These are phyloP conservation scores for Leccinum rimulosum DNA, from an alignment of 768 basidiomycete genomes.

Conservation along the genomic window DNA sequence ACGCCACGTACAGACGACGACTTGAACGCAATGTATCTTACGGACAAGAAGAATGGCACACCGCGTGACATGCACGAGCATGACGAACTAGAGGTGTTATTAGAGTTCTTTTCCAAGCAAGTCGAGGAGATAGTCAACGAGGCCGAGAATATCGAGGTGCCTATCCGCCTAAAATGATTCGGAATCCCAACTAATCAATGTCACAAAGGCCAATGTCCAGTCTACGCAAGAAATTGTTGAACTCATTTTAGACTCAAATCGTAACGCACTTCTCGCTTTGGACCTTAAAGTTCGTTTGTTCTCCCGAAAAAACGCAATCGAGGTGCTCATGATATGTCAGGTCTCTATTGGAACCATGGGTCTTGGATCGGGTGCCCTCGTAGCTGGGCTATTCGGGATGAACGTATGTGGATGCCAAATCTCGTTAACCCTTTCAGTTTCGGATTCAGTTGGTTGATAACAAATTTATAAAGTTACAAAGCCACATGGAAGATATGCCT, in stretches of 20 bases:
- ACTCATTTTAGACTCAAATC: conserved; percentile 92
- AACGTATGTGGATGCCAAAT: conserved; percentile 60
- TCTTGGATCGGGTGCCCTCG: conserved; percentile 82
- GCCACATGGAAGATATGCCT: conserved; percentile 67
- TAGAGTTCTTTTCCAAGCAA: conserved; percentile 96
- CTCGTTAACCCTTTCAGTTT: conserved; percentile 18
- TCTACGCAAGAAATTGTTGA: conserved; percentile 99
- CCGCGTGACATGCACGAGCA: conserved; percentile 75
- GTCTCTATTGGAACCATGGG: conserved; percentile 96
- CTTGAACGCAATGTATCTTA: conserved; percentile 92
- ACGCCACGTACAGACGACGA: conserved; percentile 71
- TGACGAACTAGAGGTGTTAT: conserved; percentile 86
- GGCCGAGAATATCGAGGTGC: conserved; percentile 80
- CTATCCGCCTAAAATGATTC: conserved; percentile 11
- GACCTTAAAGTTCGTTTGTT: conserved; percentile 69
- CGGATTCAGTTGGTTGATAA: conserved; percentile 21
- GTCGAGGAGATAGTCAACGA: conserved; percentile 96
- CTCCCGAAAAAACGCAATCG: not conserved
- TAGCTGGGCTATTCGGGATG: conserved; percentile 95
- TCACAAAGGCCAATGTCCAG: conserved; percentile 73
- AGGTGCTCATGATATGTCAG: conserved; percentile 33
- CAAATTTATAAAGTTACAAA: conserved; percentile 55
- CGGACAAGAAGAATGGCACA: conserved; percentile 67
- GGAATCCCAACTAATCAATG: not conserved
- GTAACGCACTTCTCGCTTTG: conserved; percentile 86